phyloP scores from a whole-genome alignment of 192 early-diverging fungal species.

The Spizellomyces sp. region DNA sequence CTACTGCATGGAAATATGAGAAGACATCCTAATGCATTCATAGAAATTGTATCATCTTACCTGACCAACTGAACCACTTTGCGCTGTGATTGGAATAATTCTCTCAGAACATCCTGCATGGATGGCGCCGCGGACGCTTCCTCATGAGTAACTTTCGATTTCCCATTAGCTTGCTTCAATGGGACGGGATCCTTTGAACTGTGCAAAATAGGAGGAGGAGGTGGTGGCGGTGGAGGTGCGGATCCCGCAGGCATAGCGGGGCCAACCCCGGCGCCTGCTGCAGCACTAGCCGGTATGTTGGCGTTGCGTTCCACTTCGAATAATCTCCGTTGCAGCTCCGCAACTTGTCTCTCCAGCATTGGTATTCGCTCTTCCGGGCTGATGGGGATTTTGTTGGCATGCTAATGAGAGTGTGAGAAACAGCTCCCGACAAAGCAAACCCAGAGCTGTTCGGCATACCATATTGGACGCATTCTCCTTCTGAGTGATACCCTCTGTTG shows the following conservation, averaged over 20 bases:
- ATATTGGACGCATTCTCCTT: no score
- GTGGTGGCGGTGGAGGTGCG: conserved; percentile 21
- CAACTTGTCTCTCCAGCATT: conserved; percentile 3
- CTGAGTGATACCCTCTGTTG: no score
- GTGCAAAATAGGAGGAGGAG: neutral
- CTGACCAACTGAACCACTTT: conserved; percentile 24
- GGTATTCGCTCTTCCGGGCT: conserved; percentile 1
- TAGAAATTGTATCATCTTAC: neutral
- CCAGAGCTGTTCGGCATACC: no score
- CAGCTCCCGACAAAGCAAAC: no score
- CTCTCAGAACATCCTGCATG: conserved; percentile 27
- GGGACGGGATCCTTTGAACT: neutral
- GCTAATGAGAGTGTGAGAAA: no score
- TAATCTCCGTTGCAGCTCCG: conserved; percentile 4
- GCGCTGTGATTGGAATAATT: conserved; percentile 18
- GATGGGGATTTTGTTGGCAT: no score
- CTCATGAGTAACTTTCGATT: neutral
- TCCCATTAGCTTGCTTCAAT: neutral
- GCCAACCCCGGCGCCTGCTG: no score
- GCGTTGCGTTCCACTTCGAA: neutral
- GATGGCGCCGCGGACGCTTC: no score
- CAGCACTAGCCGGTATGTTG: no score
- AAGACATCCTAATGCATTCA: no score
- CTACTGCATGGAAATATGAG: neutral
- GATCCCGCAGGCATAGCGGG: conserved; percentile 14